A percentile compares a stretch with the other conserved stretches of the same genome.
These are phyloP conservation scores for Colletotrichum sojae DNA, from an alignment of 2,329 filamentous ascomycete species.

Conservation along the genomic window DNA sequence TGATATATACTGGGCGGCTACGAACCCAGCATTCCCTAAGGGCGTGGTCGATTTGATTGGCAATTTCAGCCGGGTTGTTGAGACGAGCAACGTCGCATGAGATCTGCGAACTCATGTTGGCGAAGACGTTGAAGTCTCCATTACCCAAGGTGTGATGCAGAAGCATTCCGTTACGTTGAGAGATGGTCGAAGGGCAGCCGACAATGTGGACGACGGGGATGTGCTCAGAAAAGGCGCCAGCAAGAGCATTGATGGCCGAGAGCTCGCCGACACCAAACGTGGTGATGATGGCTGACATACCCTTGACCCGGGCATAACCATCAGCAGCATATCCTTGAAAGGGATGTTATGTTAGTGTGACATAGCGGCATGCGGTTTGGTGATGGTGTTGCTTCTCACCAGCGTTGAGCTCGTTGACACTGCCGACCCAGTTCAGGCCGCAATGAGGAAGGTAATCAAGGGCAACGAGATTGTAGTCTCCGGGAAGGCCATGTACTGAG, in stretches of 20 bases:
- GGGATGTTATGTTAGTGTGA: background rate
- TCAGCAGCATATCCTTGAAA: slow-evolving; percentile 80
- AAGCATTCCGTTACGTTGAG: slow-evolving; percentile 63
- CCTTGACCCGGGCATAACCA: slow-evolving; percentile 81
- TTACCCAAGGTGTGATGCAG: slow-evolving; percentile 81
- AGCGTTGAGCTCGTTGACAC: slow-evolving; percentile 81
- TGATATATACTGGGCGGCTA: slow-evolving; percentile 86
- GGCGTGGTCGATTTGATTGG: slow-evolving; percentile 82
- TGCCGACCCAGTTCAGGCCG: slow-evolving; percentile 76
- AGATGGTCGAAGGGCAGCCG: slow-evolving; percentile 64
- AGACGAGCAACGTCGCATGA: slow-evolving; percentile 81
- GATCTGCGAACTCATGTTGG: slow-evolving; percentile 81
- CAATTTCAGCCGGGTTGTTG: slow-evolving; percentile 77
- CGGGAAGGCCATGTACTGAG: slow-evolving; percentile 78
- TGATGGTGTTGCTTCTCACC: slow-evolving; percentile 57
- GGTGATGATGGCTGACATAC: slow-evolving; percentile 78
- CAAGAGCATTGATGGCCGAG: slow-evolving; percentile 81
- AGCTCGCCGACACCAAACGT: slow-evolving; percentile 83
- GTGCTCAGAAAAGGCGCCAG: slow-evolving; percentile 81
- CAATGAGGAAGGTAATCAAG: slow-evolving; percentile 75
- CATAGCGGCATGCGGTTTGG: background rate
- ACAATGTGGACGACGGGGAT: slow-evolving; percentile 81
- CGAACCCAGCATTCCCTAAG: slow-evolving; percentile 81
- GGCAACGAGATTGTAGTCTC: slow-evolving; percentile 80
- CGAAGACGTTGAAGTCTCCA: slow-evolving; percentile 87